These are phyloP conservation scores for Penicillium sp. DNA, from an alignment of 2,329 filamentous ascomycete species.

Conservation along the genomic window DNA sequence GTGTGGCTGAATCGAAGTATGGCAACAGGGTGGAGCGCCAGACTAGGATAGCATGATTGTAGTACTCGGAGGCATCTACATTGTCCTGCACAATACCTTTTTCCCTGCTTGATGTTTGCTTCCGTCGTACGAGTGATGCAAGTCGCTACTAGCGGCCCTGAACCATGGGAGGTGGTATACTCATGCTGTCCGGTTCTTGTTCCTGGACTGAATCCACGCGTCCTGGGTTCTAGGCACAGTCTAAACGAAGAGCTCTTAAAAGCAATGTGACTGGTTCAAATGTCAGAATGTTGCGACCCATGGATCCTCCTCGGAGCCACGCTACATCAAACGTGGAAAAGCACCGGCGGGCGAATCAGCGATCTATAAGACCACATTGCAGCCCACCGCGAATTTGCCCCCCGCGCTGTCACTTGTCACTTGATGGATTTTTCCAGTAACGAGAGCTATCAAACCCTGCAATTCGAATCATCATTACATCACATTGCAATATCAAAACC, in stretches of 20 bases:
- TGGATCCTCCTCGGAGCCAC: conserved; percentile 13
- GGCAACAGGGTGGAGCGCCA: conserved; percentile 6
- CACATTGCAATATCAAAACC: conserved; percentile 8
- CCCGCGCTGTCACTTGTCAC: conserved; percentile 12
- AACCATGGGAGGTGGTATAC: neutral
- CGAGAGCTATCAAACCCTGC: conserved; percentile 3
- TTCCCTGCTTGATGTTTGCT: neutral
- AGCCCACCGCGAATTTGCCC: conserved; percentile 17
- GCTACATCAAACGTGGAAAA: conserved; percentile 12
- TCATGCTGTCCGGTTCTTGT: neutral
- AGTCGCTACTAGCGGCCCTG: neutral
- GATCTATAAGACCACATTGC: neutral
- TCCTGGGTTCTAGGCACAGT: neutral
- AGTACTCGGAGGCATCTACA: neutral
- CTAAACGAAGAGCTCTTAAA: neutral
- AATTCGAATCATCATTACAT: conserved; percentile 24
- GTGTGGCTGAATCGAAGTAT: conserved; percentile 12
- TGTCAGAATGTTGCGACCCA: conserved; percentile 9
- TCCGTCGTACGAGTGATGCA: neutral
- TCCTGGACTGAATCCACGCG: neutral
- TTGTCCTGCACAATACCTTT: neutral
- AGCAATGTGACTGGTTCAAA: conserved; percentile 10
- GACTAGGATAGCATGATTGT: conserved; percentile 7
- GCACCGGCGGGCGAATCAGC: conserved; percentile 13
- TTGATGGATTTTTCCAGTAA: neutral